These are phyloP conservation scores for Fusarium coicis DNA, from an alignment of 2,329 filamentous ascomycete species.

Conservation along the genomic window DNA sequence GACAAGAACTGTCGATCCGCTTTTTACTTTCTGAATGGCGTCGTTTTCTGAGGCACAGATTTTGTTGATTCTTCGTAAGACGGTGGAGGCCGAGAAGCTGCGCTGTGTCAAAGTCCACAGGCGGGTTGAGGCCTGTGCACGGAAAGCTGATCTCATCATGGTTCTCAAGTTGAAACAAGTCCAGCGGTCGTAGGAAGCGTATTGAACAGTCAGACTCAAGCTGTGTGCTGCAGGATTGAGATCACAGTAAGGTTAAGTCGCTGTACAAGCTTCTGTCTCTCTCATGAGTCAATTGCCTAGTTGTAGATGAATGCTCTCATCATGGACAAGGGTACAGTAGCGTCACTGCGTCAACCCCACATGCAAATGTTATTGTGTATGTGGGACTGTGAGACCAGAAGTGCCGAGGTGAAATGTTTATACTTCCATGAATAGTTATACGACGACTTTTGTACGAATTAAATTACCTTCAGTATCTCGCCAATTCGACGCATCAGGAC, in stretches of 20 bases:
- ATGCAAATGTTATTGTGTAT: background rate
- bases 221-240: accelerated
- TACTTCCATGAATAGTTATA: accelerated
- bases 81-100: background rate
- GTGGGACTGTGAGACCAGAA: background rate
- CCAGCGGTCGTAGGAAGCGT: accelerated
- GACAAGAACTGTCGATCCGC: constrained; percentile 77
- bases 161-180: accelerated
- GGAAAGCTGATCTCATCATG: background rate
- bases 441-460: background rate
- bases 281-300: background rate
- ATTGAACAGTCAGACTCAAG: accelerated
- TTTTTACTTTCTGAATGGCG: constrained; percentile 78
- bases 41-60: constrained; percentile 73
- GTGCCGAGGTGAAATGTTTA: background rate
- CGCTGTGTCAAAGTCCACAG: accelerated
- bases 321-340: background rate
- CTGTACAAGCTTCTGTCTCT: too few relatives aligned
- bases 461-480: accelerated
- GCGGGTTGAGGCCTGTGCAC: background rate
- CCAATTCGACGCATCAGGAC: accelerated
- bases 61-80: constrained; percentile 70
- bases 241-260: too few relatives aligned
- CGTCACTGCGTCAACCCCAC: background rate
- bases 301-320: background rate